Conservation (phyloP, 805 yeast species). For the Kuraishia borneana region DNA sequence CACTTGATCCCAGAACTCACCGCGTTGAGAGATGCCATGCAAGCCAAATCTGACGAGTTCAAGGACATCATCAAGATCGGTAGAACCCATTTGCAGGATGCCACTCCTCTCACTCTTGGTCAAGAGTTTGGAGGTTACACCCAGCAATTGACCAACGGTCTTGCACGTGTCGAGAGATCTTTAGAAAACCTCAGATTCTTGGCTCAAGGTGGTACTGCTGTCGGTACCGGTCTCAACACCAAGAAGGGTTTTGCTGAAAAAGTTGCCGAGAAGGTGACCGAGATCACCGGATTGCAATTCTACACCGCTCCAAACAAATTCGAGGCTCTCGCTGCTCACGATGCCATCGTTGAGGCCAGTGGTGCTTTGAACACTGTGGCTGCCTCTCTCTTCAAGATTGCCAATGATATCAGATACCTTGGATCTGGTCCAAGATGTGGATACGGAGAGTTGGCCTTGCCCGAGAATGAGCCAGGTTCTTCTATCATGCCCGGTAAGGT, state of each 20-base stretch:
- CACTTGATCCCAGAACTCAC: slow-evolving; percentile 73
- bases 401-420: slow-evolving; percentile 94
- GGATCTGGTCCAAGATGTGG: slow-evolving; percentile 99
- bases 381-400: slow-evolving; percentile 87
- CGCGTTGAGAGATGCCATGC: slow-evolving; percentile 67
- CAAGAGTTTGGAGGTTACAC: slow-evolving; percentile 97
- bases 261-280: slow-evolving; percentile 77
- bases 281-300: slow-evolving; percentile 81
- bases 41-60: slow-evolving; percentile 74
- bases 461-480: slow-evolving; percentile 99
- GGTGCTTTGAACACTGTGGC: slow-evolving; percentile 97
- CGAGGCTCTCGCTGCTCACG: slow-evolving; percentile 98
- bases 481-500: slow-evolving; percentile 99
- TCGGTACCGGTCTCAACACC: slow-evolving; percentile 97
- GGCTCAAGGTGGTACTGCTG: slow-evolving; percentile 99
- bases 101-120: slow-evolving; percentile 95
- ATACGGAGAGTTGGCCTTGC: slow-evolving; percentile 88
- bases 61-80: slow-evolving; percentile 90
- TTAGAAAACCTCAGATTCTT: slow-evolving; percentile 69
- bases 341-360: slow-evolving; percentile 94
- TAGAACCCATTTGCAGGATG: slow-evolving; percentile 98
- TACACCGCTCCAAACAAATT: slow-evolving; percentile 96
- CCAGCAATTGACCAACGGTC: slow-evolving; percentile 86
- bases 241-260: slow-evolving; percentile 78
- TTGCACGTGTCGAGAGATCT: slow-evolving; percentile 68